A percentile compares a stretch with the other conserved stretches of the same genome.
Conservation (phyloP, 306 rosid genomes). For the Fagus sylvatica region DNA sequence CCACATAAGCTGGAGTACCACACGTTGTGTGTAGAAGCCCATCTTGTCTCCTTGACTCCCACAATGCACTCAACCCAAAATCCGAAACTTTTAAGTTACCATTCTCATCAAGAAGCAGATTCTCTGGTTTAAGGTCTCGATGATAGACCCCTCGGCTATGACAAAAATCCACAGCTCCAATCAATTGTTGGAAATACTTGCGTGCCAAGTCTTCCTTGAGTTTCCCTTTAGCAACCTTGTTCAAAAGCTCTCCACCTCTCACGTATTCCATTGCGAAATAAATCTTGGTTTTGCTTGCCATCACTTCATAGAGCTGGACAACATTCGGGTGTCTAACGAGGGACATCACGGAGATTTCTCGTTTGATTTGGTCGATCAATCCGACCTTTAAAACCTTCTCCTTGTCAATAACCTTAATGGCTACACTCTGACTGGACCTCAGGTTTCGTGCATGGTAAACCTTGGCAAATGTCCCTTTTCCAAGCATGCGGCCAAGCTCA, state of each 20-base stretch:
- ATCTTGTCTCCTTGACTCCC: slow-evolving; percentile 40
- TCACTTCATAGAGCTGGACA: slow-evolving; percentile 58
- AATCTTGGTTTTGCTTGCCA: slow-evolving; percentile 72
- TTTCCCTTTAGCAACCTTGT: slow-evolving; percentile 52
- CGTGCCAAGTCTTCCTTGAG: slow-evolving; percentile 53
- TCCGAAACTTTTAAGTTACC: slow-evolving; percentile 61
- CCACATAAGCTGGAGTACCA: slow-evolving; percentile 69
- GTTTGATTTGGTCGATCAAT: slow-evolving; percentile 58
- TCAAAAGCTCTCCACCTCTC: slow-evolving; percentile 66
- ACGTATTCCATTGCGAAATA: slow-evolving; percentile 61
- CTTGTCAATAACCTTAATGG: slow-evolving; percentile 57
- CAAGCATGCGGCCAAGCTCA: slow-evolving; percentile 55
- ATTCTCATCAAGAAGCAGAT: slow-evolving; percentile 61
- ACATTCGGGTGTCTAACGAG: slow-evolving; percentile 57
- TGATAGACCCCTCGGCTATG: slow-evolving; percentile 63
- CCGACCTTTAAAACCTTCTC: slow-evolving; percentile 45
- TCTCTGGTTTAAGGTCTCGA: slow-evolving; percentile 67
- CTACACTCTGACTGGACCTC: slow-evolving; percentile 41
- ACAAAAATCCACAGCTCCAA: slow-evolving; percentile 58
- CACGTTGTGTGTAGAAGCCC: slow-evolving; percentile 68
- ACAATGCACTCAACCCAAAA: slow-evolving; percentile 62
- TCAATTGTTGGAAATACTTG: slow-evolving; percentile 65
- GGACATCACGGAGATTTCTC: slow-evolving; percentile 57
- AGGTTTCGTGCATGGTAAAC: slow-evolving; percentile 55
- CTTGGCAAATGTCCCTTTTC: slow-evolving; percentile 62